Base-by-base conservation (phyloP, 2,329 filamentous ascomycete species). In the Fonsecaea nubica region DNA sequence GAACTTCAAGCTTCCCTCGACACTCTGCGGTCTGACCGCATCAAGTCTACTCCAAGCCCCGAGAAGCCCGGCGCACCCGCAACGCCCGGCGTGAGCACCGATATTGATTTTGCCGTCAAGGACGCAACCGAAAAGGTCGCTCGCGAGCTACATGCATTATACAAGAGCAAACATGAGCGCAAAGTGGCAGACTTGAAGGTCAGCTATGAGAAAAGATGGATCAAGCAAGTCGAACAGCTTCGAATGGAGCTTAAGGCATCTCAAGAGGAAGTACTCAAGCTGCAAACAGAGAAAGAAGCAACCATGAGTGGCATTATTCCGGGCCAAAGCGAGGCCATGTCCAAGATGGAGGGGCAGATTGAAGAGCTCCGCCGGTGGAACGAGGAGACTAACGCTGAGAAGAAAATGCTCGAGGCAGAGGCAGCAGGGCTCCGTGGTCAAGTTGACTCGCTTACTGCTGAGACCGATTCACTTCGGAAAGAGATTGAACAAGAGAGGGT, bases 151-250 rank as follows among this genome's bases (percentile, higher is more conserved):
- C 95, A 99, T 77, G 86, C 90, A 0, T 85, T 97, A 10, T 99
- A 99, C 85, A 98, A 97, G 82, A 89, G 90, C 76, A 99, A 99
- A 81, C 95, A 99, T 77, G 94, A 98, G 81, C 92, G 90, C 69
- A 99, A 99, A 82, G 94, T 98, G 53, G 87, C 92, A 0, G 94
- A 93, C 3, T 84, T 99, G 71, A 98, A 89, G 76, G 87, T 89
- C 73, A 87, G 85, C 75, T 89, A 98, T 80, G 92, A 97, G 77
- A 86, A 87, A 55, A 89, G 94, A 62, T 95, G 92, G 87, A 92
- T 96, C 79, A 96, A 96, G 84, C 92, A 90, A 75, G 87, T 94
- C 64, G 87, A 87, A 62, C 91, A 94, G 73, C 86, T 97, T 2
- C 91, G 96, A 78, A 77, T 78, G 18, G 88, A 88, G 68, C 83